Evolutionary conservation across 495 filamentous ascomycete species (phyloP).

Genomic region (Daldinia loculata): DNA sequence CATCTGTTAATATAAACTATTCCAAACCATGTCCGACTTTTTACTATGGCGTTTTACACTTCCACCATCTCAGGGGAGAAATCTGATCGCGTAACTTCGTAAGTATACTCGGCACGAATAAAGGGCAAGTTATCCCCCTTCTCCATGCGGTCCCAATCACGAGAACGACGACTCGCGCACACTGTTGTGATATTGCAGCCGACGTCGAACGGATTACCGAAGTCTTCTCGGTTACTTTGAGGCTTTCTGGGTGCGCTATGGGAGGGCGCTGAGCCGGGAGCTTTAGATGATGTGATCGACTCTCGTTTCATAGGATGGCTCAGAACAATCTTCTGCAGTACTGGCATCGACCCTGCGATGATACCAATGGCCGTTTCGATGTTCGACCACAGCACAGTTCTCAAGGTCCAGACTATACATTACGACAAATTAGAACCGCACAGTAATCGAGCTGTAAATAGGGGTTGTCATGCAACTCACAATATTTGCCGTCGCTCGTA

Average conservation of each 20-base stretch:
- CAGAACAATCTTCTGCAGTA: conserved; percentile 27
- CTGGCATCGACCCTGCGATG: conserved; percentile 32
- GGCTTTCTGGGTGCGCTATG: conserved; percentile 29
- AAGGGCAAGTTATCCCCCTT: background rate
- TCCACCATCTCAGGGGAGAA: background rate
- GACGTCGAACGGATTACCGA: conserved; percentile 23
- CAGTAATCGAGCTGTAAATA: background rate
- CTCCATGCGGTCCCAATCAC: conserved; percentile 28
- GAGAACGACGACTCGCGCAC: conserved; percentile 8
- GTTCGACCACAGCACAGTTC: conserved; percentile 28
- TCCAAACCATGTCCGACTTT: background rate
- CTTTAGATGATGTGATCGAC: background rate
- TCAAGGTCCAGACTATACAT: conserved; percentile 16
- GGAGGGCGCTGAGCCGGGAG: conserved; percentile 50
- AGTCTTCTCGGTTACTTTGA: background rate
- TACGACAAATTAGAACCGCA: background rate
- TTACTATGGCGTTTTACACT: background rate
- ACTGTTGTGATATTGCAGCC: conserved; percentile 21
- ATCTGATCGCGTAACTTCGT: conserved; percentile 23
- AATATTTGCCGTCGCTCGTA: background rate
- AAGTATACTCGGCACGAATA: conserved; percentile 27
- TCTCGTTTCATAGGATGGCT: conserved; percentile 55
- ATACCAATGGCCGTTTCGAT: conserved; percentile 35
- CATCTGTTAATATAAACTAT: background rate
- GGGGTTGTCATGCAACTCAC: conserved; percentile 15